Evolutionary conservation across 176 grass and related monocot genomes (phyloP), one percentile per base, ranked within the genome.

Genomic region (Musa beccarii): DNA sequence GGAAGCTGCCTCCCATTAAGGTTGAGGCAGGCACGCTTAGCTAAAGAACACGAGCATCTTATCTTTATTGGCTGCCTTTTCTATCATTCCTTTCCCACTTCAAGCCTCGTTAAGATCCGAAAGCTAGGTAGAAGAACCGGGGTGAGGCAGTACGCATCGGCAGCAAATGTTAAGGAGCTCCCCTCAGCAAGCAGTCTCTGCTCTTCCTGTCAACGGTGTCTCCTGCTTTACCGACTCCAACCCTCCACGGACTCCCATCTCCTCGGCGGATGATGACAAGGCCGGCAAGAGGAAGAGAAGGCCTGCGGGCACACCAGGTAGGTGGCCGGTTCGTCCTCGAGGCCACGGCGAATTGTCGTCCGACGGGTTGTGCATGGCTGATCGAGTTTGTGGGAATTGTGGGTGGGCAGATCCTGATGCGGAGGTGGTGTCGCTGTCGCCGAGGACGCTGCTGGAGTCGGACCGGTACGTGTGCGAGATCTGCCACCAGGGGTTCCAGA

Each of bases 361-460:
- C 21, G 6, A 66, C 63, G 25, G 34, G 34, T 6, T 43, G 34
- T 43, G 34, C 4, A 43, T 43, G 34, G 34, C 34, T 43, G 34
- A 43, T 6, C 34, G 34, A 43, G 34, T 43, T 43, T 43, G 4
- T 43, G 34, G 34, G 6, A 19, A 43, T 43, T 6, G 34, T 43
- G 34, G 34, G 34, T 43, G 34, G 9, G 16, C 68, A 98, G 95
- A 98, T 83, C 90, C 90, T 2, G 95, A 98, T 75, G 90, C 95
- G 22, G 90, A 98, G 90, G 95, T 98, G 82, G 88, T 98, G 77
- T 89, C 90, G 21, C 82, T 98, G n/a, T 98, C 95, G 34, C 95
- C 95, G 66, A 79, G 80, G 73, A 94, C 95, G 75, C 82, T 98
- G 76, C 82, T 98, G 75, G 95, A 94, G 76, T 85, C 94, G 2